These are phyloP conservation scores for Baudoinia panamericana DNA, from an alignment of 495 filamentous ascomycete genomes.

Conservation along the genomic window DNA sequence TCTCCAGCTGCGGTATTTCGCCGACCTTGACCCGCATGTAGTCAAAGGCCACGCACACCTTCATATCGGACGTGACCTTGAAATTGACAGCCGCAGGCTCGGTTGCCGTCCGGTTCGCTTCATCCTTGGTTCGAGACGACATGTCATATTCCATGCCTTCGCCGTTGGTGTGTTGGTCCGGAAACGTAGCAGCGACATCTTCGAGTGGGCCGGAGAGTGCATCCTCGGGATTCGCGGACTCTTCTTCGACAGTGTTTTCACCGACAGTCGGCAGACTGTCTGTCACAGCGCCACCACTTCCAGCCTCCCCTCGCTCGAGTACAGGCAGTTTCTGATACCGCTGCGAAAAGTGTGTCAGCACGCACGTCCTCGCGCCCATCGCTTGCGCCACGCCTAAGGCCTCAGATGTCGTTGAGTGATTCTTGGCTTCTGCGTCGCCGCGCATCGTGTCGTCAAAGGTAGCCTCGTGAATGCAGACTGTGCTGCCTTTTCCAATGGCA, in stretches of 20 bases:
- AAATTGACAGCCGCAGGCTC: conserved; percentile 9
- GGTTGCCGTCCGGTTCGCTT: not conserved
- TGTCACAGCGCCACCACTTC: not conserved
- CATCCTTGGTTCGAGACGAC: too few relatives aligned
- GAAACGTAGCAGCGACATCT: conserved; percentile 10
- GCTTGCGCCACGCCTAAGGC: conserved; percentile 60
- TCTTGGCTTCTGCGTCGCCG: conserved; percentile 73
- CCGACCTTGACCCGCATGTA: conserved; percentile 72
- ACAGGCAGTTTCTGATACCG: conserved; percentile 78
- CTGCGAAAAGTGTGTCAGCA: conserved; percentile 91
- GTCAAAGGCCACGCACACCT: conserved; percentile 74
- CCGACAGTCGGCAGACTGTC: not conserved
- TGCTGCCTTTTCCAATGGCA: conserved; percentile 55
- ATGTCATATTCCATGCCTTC: not conserved
- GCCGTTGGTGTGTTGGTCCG: conserved; percentile 1
- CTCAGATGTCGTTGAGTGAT: conserved; percentile 73
- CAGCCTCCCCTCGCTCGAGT: conserved; percentile 28
- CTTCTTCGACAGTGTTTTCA: not conserved
- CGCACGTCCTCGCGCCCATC: conserved; percentile 63
- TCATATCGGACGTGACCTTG: conserved; percentile 30
- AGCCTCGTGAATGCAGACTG: conserved; percentile 84
- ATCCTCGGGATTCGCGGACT: conserved; percentile 2
- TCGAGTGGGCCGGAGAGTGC: conserved; percentile 4
- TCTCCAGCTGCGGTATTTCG: conserved; percentile 64
- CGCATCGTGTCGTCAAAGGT: conserved; percentile 79